Evolutionary conservation across 768 basidiomycete genomes (phyloP).

Genomic region (Tylopilus vinaceipallidus): DNA sequence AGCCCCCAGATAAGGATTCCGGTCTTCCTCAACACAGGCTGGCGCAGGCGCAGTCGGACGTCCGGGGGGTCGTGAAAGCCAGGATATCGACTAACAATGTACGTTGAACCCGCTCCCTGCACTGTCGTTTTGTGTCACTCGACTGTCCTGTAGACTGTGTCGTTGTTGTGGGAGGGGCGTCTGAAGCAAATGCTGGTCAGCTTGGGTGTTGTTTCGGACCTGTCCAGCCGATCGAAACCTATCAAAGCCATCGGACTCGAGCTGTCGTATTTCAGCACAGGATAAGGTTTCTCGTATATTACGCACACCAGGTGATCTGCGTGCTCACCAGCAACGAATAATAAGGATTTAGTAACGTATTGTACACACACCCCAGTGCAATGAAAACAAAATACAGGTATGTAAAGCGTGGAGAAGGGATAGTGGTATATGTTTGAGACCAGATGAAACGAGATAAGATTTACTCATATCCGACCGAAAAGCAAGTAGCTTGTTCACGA

Average conservation of each 20-base stretch:
- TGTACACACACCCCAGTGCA: constrained; percentile 19
- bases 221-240: constrained; percentile 80
- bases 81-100: constrained; percentile 89
- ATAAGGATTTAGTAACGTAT: constrained; percentile 19
- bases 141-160: constrained; percentile 60
- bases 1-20: background rate
- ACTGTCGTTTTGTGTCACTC: background rate
- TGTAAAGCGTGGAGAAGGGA: constrained; percentile 13
- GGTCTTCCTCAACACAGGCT: constrained; percentile 10
- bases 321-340: constrained; percentile 12
- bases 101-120: constrained; percentile 26
- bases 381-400: constrained; percentile 22
- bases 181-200: constrained; percentile 87
- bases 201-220: constrained; percentile 87
- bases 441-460: constrained; percentile 12
- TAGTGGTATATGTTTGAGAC: constrained; percentile 22
- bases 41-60: constrained; percentile 29
- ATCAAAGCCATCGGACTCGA: constrained; percentile 91
- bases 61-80: constrained; percentile 86
- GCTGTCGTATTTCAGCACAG: constrained; percentile 86
- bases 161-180: constrained; percentile 93
- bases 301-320: background rate
- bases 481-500: no score
- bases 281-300: constrained; percentile 14
- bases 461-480: constrained; percentile 21